These are phyloP conservation scores for Diddensiella caesifluorescens DNA, from an alignment of 805 yeast genomes.

Conservation along the genomic window DNA sequence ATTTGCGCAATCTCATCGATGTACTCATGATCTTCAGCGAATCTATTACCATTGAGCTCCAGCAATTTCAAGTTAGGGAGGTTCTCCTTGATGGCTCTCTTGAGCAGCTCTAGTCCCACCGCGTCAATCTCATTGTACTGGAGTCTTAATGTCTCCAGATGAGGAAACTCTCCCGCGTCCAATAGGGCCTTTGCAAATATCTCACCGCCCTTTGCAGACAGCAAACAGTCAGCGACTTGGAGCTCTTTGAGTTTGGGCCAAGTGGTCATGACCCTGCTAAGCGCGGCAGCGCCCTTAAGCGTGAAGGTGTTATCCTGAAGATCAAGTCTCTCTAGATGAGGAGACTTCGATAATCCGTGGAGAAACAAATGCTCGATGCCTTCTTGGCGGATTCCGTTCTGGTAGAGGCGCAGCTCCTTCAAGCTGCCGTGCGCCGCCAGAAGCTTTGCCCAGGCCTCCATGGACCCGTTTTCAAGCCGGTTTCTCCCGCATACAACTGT, in stretches of 20 bases:
- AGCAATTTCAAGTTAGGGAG: constrained; percentile 58
- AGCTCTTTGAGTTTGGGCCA: constrained; percentile 75
- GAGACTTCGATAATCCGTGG: constrained; percentile 63
- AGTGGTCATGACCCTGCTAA: constrained; percentile 52
- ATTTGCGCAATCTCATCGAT: constrained; percentile 55
- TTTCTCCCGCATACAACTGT: constrained; percentile 96
- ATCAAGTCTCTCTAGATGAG: constrained; percentile 63
- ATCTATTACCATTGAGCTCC: constrained; percentile 90
- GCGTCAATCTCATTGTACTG: constrained; percentile 85
- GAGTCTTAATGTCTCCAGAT: constrained; percentile 57
- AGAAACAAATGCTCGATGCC: constrained; percentile 74
- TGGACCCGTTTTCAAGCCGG: constrained; percentile 92
- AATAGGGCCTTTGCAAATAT: constrained; percentile 39
- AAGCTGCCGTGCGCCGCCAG: constrained; percentile 72
- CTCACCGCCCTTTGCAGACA: constrained; percentile 74
- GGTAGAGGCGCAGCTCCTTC: constrained; percentile 74
- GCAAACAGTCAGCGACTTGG: constrained; percentile 81
- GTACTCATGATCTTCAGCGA: constrained; percentile 78
- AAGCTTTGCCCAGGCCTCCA: constrained; percentile 78
- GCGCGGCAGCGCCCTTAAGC: constrained; percentile 52
- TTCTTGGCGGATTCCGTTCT: constrained; percentile 94
- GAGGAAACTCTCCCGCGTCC: constrained; percentile 28
- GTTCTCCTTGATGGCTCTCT: constrained; percentile 46
- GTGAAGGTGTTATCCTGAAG: constrained; percentile 96
- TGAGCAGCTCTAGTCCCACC: constrained; percentile 55